Conservation (phyloP, 345 rosid species). For the Clarkia xantiana region DNA sequence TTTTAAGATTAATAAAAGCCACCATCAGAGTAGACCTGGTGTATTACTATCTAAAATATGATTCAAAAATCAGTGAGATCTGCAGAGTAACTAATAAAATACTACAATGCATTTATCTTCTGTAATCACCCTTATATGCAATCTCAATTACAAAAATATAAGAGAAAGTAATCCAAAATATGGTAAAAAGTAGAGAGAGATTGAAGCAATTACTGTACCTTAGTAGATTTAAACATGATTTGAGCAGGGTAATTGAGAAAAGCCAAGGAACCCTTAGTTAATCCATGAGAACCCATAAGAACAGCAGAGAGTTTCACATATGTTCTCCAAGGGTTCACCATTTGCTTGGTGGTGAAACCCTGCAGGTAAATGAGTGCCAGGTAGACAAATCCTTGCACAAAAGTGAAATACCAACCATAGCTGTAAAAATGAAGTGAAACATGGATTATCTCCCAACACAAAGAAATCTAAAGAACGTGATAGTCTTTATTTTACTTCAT, state of each 20-base stretch:
- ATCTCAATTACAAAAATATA: not conserved
- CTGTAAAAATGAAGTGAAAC: constrained; percentile 23
- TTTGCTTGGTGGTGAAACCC: constrained; percentile 82
- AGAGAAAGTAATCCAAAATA: not conserved
- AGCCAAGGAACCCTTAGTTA: constrained; percentile 94
- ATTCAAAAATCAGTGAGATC: too few species aligned
- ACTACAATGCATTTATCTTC: too few species aligned
- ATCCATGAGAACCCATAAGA: constrained; percentile 92
- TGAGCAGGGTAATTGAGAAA: constrained; percentile 91
- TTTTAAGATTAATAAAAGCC: too few species aligned
- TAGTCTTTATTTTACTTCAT: not conserved
- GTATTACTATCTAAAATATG: too few species aligned
- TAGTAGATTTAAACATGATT: constrained; percentile 93
- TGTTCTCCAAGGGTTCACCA: constrained; percentile 91
- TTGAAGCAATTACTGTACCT: constrained; percentile 23
- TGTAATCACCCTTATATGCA: too few species aligned
- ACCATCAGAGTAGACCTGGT: too few species aligned
- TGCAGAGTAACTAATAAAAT: too few species aligned
- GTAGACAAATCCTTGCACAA: constrained; percentile 94
- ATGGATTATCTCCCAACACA: not conserved
- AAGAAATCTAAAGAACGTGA: not conserved
- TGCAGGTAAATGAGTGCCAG: constrained; percentile 66
- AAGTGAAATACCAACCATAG: constrained; percentile 98
- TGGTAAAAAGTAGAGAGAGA: not conserved
- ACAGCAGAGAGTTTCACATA: constrained; percentile 91